These are phyloP conservation scores for Quillaja saponaria DNA, from an alignment of 306 rosid genomes.

Conservation along the genomic window DNA sequence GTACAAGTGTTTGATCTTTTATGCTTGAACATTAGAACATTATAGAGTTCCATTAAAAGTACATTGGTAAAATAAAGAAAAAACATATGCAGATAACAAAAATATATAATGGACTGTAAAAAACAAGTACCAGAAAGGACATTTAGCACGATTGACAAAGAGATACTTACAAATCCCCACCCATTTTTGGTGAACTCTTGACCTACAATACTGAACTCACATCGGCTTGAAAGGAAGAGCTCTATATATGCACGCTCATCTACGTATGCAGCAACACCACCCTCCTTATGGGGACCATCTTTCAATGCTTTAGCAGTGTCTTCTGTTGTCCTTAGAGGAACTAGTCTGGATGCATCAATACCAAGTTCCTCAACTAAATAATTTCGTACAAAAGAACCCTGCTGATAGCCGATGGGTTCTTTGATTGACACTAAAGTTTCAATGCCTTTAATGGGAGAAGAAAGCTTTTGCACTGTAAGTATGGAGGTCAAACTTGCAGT, in stretches of 20 bases:
- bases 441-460: constrained; percentile 79
- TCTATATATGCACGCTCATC: constrained; percentile 83
- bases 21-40: no score
- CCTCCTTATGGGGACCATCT: constrained; percentile 68
- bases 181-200: constrained; percentile 91
- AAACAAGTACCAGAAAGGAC: constrained; percentile 7
- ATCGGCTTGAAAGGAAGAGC: constrained; percentile 79
- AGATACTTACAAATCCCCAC: constrained; percentile 93
- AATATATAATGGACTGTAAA: constrained; percentile 2
- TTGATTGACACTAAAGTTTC: constrained; percentile 52
- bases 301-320: constrained; percentile 62
- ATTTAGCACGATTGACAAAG: constrained; percentile 2
- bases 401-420: constrained; percentile 75
- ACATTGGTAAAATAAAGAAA: no score
- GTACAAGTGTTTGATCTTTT: no score
- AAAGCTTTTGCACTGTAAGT: constrained; percentile 86
- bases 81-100: no score
- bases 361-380: constrained; percentile 65
- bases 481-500: constrained; percentile 96
- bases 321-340: constrained; percentile 60
- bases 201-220: constrained; percentile 75
- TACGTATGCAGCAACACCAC: constrained; percentile 81
- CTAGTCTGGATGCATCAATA: constrained; percentile 63
- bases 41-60: no score
- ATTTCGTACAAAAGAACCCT: constrained; percentile 62